Evolutionary conservation across 2,329 filamentous ascomycete genomes (phyloP), one percentile per base, ranked within the genome.

Genomic region (Arthrinium phaeospermum): DNA sequence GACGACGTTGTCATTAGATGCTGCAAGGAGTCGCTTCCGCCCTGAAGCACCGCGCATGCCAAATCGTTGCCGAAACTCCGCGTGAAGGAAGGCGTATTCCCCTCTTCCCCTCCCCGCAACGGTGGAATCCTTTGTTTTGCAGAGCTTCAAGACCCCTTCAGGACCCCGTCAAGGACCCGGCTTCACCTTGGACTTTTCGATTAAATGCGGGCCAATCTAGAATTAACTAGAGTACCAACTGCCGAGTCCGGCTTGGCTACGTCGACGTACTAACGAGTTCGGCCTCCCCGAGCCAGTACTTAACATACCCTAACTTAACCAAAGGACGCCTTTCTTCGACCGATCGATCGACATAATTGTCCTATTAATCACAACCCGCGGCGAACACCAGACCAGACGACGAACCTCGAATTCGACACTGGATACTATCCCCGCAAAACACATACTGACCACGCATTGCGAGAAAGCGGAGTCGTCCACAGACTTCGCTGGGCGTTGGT

Each of bases 211-310:
- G 34, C 57, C 57, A 64, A 64, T 37, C 34, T 41, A 16, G 12
- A 41, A 61, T 37, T 19, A 19, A 61, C 53, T 61, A 37, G 53
- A 61, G 30, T 7, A 37, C 53, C 53, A 61, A 61, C 53, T 61
- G 53, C 53, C 53, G 53, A 34, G 53, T 61, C 53, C 53, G 53
- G 57, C 34, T 64, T n/a, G 57, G 57, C 34, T 37, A 64, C 57
- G 12, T 64, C 34, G 34, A 34, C 57, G 19, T 64, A n/a, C 57
- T 41, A 64, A 37, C 57, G 53, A 41, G 19, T 3, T 64, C 53
- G 53, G 30, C 30, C 27, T 37, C 30, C 22, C 53, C 53, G 53
- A 61, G 12, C 24, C 27, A 27, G 53, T 61, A 61, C 53, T 61
- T 61, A 37, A 61, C 27, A 34, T 41, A 41, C 53, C 53, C 10